phyloP scores from a whole-genome alignment of 495 filamentous ascomycete species.

The Bacidia rubella region DNA sequence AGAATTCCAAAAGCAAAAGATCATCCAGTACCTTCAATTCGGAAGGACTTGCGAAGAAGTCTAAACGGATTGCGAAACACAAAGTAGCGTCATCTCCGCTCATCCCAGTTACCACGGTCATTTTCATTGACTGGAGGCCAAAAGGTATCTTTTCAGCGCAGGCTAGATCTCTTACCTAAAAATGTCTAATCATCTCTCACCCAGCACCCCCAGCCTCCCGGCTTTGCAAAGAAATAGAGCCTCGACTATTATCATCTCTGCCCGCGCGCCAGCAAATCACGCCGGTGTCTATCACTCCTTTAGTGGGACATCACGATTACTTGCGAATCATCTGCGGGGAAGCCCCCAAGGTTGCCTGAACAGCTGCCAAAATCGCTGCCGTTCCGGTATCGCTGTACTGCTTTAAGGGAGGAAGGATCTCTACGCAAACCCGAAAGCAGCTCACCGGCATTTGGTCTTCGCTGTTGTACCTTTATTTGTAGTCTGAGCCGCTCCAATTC shows the following conservation, averaged over 20 bases:
- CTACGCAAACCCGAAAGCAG: too few species aligned
- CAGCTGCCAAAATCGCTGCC: slow-evolving; percentile 2
- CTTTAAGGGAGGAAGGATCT: too few species aligned
- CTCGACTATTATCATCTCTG: slow-evolving; percentile 3
- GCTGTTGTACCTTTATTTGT: not conserved
- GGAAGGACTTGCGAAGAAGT: slow-evolving; percentile 1
- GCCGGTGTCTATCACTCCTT: not conserved
- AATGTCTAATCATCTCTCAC: slow-evolving; percentile 1
- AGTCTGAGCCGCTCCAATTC: not conserved
- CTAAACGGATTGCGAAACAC: not conserved
- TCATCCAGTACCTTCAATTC: too few species aligned
- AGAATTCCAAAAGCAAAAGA: not conserved
- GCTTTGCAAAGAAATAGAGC: not conserved
- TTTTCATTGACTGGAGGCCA: not conserved
- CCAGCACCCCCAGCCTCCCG: not conserved
- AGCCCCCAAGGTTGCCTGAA: not conserved
- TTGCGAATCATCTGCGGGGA: slow-evolving; percentile 2
- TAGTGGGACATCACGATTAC: not conserved
- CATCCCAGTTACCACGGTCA: too few species aligned
- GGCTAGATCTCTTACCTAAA: slow-evolving; percentile 1
- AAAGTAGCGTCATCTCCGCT: not conserved
- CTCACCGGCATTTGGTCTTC: not conserved
- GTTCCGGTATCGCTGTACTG: slow-evolving; percentile 2
- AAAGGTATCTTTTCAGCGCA: not conserved
- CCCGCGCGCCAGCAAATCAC: slow-evolving; percentile 8